Percentiles rank a stretch among this genome's conserved stretches.
phyloP scores from a whole-genome alignment of 345 rosid genomes.

The Triadica sebifera region DNA sequence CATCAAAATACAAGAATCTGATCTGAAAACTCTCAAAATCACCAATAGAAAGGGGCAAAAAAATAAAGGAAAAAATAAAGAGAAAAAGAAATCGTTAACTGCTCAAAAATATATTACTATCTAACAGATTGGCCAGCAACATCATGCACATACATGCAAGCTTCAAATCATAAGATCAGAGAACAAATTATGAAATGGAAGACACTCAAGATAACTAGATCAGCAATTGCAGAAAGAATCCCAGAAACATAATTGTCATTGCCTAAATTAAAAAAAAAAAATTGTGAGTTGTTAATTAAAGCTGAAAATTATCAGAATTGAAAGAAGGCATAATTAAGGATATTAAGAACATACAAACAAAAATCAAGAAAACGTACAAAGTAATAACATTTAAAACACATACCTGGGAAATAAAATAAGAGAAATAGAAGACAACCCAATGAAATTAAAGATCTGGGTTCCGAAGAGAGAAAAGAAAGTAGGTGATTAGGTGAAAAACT shows the following conservation, averaged over 20 bases:
- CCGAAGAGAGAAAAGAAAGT: not conserved
- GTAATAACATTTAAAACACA: not conserved
- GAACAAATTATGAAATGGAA: not conserved
- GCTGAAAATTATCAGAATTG: not conserved
- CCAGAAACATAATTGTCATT: not conserved
- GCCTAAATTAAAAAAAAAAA: not conserved
- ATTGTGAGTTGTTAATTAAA: not conserved
- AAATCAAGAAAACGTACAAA: not conserved
- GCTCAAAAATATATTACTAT: not conserved
- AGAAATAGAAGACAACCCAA: constrained; percentile 3
- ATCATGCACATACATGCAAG: constrained; percentile 16
- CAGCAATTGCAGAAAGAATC: constrained; percentile 13
- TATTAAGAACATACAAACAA: not conserved
- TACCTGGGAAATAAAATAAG: constrained; percentile 20
- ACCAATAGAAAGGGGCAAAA: not conserved
- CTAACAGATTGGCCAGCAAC: not conserved
- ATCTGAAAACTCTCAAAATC: not conserved
- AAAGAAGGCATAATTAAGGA: not conserved
- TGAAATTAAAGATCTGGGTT: constrained; percentile 29
- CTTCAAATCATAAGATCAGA: constrained; percentile 2
- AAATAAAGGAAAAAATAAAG: not conserved
- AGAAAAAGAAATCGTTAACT: not conserved
- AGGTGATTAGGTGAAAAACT: not conserved
- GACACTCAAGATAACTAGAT: constrained; percentile 1
- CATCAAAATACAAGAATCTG: constrained; percentile 1